Evolutionary conservation across 1,284 basidiomycete species (phyloP), one percentile per base, ranked within the genome.

Genomic region (Puccinia horiana): DNA sequence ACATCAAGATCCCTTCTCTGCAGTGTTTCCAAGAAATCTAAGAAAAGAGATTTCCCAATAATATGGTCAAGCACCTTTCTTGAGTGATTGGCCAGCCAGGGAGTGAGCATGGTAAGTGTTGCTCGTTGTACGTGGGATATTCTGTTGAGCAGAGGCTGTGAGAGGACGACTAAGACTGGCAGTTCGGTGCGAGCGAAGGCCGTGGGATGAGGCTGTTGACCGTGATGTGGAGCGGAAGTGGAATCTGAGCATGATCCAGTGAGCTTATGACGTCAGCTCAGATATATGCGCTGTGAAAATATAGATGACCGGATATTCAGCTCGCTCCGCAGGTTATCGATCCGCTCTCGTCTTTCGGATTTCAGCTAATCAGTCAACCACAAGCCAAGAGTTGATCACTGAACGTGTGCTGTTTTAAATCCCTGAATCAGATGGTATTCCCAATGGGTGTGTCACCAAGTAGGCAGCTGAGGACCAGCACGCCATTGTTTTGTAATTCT

Each of bases 31-130:
- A n/a, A n/a, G n/a, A n/a, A n/a, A n/a, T n/a, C n/a, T n/a, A n/a
- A n/a, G n/a, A n/a, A n/a, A n/a, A n/a, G 1, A 65, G 61, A 65
- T 32, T 32, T 32, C 9, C 20, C 16, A 26, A 40, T 23, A 2
- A 32, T 35, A 26, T 20, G 11, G n/a, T 52, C 35, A 40, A 9
- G 16, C 32, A 72, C 70, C 70, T 56, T 54, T 73, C 70, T 73
- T 52, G 47, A 73, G 70, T 35, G 70, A 73, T 35, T 56, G 69
- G 16, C 69, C 69, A 18, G 49, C 23, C 42, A 69, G 14, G 63
- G 63, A 65, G 63, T 69, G 40, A 23, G 8, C 42, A 69, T 69
- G 12, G 20, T 47, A 6, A 29, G 3, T 40, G 32, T 5, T 40
- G 37, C 35, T 65, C 4, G 32, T 37, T n/a, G 37, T 40, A 37